Conservation (phyloP, 352 stramenopile genomes). For the Globisporangium splendens region DNA sequence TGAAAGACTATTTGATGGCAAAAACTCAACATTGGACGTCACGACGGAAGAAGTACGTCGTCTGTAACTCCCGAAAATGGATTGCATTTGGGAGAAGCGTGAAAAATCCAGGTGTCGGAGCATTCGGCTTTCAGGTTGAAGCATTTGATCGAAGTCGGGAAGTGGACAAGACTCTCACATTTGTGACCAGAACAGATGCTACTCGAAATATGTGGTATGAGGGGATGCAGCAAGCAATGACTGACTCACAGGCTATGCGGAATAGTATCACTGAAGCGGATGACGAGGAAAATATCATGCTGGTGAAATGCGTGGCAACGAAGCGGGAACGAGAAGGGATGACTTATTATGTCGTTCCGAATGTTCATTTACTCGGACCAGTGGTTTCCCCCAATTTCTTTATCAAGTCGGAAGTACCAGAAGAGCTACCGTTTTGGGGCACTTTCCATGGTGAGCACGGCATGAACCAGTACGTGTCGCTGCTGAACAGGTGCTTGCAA, state of each 20-base stretch:
- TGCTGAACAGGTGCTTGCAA: constrained; percentile 60
- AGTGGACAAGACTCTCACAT: constrained; percentile 71
- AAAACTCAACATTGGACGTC: constrained; percentile 56
- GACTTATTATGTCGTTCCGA: constrained; percentile 51
- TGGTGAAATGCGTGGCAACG: constrained; percentile 63
- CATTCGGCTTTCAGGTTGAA: constrained; percentile 78
- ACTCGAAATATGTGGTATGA: constrained; percentile 62
- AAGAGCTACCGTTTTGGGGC: constrained; percentile 80
- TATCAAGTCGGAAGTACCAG: constrained; percentile 70
- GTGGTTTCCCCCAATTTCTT: constrained; percentile 65
- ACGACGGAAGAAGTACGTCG: constrained; percentile 58
- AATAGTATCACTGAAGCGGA: constrained; percentile 61
- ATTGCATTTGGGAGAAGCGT: constrained; percentile 68
- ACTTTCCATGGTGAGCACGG: constrained; percentile 61
- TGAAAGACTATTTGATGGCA: constrained; percentile 64
- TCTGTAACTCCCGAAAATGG: constrained; percentile 72
- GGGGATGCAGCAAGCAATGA: constrained; percentile 47
- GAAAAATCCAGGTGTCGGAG: constrained; percentile 62
- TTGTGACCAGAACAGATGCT: constrained; percentile 58
- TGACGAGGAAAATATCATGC: constrained; percentile 51
- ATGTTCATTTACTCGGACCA: constrained; percentile 53
- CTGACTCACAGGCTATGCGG: constrained; percentile 32
- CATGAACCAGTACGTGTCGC: constrained; percentile 65
- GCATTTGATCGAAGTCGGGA: constrained; percentile 72
- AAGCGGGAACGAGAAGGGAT: constrained; percentile 31